These are phyloP conservation scores for Penicillium lagena DNA, from an alignment of 495 filamentous ascomycete species.

Conservation along the genomic window DNA sequence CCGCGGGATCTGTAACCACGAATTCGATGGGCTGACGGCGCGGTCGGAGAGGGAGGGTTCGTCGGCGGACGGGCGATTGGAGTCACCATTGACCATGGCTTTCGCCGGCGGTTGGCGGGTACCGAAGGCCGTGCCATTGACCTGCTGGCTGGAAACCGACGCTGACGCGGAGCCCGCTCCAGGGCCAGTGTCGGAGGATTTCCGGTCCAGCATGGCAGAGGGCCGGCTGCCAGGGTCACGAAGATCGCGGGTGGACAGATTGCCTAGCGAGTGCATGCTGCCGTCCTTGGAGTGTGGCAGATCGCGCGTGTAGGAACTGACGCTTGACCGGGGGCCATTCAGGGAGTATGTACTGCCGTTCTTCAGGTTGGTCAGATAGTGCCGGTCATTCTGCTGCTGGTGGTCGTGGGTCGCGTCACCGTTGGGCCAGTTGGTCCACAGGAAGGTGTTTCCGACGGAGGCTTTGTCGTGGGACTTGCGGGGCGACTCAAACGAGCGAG, in stretches of 20 bases:
- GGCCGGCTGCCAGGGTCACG: slow-evolving; percentile 35
- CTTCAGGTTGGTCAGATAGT: slow-evolving; percentile 27
- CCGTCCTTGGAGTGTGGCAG: slow-evolving; percentile 44
- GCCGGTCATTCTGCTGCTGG: slow-evolving; percentile 30
- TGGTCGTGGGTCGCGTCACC: slow-evolving; percentile 31
- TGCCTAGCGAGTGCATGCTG: slow-evolving; percentile 46
- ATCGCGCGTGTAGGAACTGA: slow-evolving; percentile 45
- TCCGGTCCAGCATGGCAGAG: slow-evolving; percentile 30
- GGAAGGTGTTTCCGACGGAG: slow-evolving; percentile 41
- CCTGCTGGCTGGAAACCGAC: slow-evolving; percentile 21
- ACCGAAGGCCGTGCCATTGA: slow-evolving; percentile 24
- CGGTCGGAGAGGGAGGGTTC: slow-evolving; percentile 23
- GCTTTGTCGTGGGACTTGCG: slow-evolving; percentile 41
- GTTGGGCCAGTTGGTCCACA: slow-evolving; percentile 44
- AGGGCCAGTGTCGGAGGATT: slow-evolving; percentile 26
- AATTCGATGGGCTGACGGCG: slow-evolving; percentile 18
- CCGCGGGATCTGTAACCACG: slow-evolving; percentile 27
- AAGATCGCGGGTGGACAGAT: slow-evolving; percentile 32
- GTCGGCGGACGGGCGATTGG: slow-evolving; percentile 26
- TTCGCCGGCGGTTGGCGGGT: slow-evolving; percentile 26
- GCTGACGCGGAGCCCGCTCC: slow-evolving; percentile 24
- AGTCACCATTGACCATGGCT: slow-evolving; percentile 36
- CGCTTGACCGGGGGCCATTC: slow-evolving; percentile 41
- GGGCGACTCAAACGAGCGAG: slow-evolving; percentile 32
- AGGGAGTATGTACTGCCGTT: slow-evolving; percentile 41